Percentiles rank a stretch among this genome's conserved stretches.
Evolutionary conservation across 1,284 basidiomycete species (phyloP).

Genomic region (Trichosporon sp.): DNA sequence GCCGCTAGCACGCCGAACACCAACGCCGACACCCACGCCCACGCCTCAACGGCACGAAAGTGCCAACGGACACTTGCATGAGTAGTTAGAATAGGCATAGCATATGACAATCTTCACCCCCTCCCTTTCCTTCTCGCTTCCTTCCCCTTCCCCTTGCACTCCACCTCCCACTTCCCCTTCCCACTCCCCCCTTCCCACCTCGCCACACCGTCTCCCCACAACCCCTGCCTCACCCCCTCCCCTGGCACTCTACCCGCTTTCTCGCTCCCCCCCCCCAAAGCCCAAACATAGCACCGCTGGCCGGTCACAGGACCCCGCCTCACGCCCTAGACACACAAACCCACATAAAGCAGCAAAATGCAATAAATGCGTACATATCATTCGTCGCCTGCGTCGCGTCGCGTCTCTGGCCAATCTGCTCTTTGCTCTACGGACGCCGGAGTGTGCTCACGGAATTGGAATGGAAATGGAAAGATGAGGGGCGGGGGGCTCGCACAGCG

Average conservation of each 20-base stretch:
- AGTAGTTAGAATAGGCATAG: neutral
- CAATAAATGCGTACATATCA: slow-evolving; percentile 3
- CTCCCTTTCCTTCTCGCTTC: no score
- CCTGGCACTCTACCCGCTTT: no score
- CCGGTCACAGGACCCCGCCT: neutral
- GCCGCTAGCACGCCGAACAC: no score
- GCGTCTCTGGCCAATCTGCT: neutral
- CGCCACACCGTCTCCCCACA: neutral
- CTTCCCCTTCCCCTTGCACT: no score
- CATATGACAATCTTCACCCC: no score
- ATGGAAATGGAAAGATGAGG: neutral
- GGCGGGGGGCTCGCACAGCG: neutral
- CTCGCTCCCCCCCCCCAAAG: no score
- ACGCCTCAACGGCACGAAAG: neutral
- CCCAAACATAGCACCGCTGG: no score
- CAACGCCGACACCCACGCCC: neutral
- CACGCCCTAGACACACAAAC: neutral
- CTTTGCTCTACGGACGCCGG: neutral
- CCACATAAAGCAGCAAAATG: neutral
- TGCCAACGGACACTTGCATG: neutral
- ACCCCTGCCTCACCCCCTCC: neutral
- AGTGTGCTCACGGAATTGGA: neutral
- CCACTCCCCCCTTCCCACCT: neutral
- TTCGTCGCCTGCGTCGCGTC: neutral
- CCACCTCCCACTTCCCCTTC: no score